Base-by-base conservation (phyloP, 805 yeast genomes). In the Ascoidea asiatica region DNA sequence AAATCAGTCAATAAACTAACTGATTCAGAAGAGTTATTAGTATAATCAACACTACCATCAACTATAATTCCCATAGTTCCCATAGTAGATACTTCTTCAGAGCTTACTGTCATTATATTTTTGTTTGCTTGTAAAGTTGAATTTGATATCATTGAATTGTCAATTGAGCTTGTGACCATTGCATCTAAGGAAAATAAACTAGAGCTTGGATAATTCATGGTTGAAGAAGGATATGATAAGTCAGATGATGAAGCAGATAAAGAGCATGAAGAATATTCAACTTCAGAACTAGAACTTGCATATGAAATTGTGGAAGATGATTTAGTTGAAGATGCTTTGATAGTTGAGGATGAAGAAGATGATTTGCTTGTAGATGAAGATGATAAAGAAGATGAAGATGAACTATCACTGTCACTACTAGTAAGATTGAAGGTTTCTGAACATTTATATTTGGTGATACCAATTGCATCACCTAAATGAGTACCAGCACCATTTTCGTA, bases 401-500 rank as follows among this genome's bases (percentile, higher is more conserved):
- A 42, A 5, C 53, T 38, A 18, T 52, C 57, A 3, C 70, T 63
- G 45, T 53, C 53, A 5, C 60, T 44, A 37, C 66, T 50, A 19
- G 48, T 60, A 22, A 54, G 60, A 17, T 59, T 59, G 18, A 51
- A 53, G 36, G 50, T 51, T 8, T 55, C 65, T 39, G 35, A 29
- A 15, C 35, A 29, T 29, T 29, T 29, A 29, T 11, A 29, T 29
- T 15, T 29, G 15, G 35, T 29, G 35, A 11, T 15, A 2, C 35
- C 35, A 29, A 15, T 15, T 8, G 50, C 56, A 56, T 74, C 63
- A 39, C 81, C 81, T 50, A 64, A 58, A 37, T 73, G 70, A 42
- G 63, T 64, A 22, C 70, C 86, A 17, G 86, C 83, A 56, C 88
- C 88, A 33, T 75, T 69, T 40, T 67, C 65, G 57, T 86, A 68